These are phyloP conservation scores for Aspergillus aculeatinus DNA, from an alignment of 2,329 filamentous ascomycete species.

Conservation along the genomic window DNA sequence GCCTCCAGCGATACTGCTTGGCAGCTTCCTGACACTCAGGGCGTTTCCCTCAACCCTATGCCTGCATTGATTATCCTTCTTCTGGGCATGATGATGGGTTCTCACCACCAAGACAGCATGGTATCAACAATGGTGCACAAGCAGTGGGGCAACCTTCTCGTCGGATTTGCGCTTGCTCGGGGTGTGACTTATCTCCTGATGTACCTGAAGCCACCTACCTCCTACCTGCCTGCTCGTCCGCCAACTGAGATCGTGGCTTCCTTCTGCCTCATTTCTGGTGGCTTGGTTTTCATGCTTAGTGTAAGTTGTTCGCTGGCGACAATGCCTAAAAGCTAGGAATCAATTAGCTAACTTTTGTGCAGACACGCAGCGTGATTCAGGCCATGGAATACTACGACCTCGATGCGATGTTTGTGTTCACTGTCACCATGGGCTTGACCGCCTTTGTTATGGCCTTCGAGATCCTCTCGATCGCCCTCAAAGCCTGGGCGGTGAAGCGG, in stretches of 20 bases:
- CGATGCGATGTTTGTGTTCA: conserved; percentile 93
- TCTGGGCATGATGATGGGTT: conserved; percentile 91
- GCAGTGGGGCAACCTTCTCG: conserved; percentile 86
- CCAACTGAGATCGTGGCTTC: conserved; percentile 85
- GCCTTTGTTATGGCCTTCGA: conserved; percentile 84
- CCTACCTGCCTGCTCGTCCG: conserved; percentile 76
- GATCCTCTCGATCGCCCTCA: conserved; percentile 73
- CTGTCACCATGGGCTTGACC: conserved; percentile 78
- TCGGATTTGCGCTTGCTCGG: conserved; percentile 76
- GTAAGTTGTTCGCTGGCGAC: conserved; percentile 51
- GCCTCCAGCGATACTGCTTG: conserved; percentile 52
- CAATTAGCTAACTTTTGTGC: conserved; percentile 22
- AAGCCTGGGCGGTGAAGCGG: conserved; percentile 73
- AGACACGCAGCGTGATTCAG: conserved; percentile 72
- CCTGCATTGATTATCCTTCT: conserved; percentile 83
- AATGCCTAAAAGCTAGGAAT: neutral
- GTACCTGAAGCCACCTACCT: conserved; percentile 77
- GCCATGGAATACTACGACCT: conserved; percentile 75
- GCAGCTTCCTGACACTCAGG: conserved; percentile 64
- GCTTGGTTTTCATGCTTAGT: conserved; percentile 89
- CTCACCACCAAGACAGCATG: conserved; percentile 81
- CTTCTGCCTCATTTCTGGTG: conserved; percentile 84
- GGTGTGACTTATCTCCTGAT: conserved; percentile 75
- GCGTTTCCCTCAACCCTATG: conserved; percentile 80
- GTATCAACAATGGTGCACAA: conserved; percentile 88